Evolutionary conservation across 768 basidiomycete genomes (phyloP).

Genomic region (Russula compacta): DNA sequence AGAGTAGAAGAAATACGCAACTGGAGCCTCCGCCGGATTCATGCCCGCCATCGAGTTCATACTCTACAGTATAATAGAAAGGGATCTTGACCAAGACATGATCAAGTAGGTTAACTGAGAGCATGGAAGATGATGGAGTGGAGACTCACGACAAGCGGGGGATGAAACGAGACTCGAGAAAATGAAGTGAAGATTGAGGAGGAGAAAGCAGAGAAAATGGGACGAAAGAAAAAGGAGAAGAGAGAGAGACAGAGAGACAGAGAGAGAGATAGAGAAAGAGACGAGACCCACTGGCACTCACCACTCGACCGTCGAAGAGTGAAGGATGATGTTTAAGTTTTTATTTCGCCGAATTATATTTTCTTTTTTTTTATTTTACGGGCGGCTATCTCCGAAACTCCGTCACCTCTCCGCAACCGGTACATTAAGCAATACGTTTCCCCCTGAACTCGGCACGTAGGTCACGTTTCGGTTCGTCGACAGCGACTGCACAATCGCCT

Average conservation of each 20-base stretch:
- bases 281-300: constrained; percentile 20
- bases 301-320: constrained; percentile 8
- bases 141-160: constrained; percentile 33
- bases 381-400: constrained; percentile 19
- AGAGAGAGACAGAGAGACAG: constrained; percentile 39
- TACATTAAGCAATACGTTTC: constrained; percentile 78
- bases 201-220: constrained; percentile 24
- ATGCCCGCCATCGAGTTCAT: constrained; percentile 70
- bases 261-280: constrained; percentile 37
- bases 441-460: constrained; percentile 75
- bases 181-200: constrained; percentile 17
- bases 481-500: constrained; percentile 89
- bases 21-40: constrained; percentile 69
- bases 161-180: constrained; percentile 21
- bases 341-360: not conserved
- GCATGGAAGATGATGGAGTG: constrained; percentile 37
- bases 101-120: not conserved
- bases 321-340: not conserved
- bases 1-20: constrained; percentile 30
- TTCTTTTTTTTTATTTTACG: not conserved
- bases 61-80: constrained; percentile 33
- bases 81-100: constrained; percentile 4
- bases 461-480: constrained; percentile 75
- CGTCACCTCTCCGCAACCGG: constrained; percentile 41
- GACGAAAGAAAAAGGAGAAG: constrained; percentile 40